phyloP scores from a whole-genome alignment of 257 asterid genomes.

The Nyctanthes arbortristis region DNA sequence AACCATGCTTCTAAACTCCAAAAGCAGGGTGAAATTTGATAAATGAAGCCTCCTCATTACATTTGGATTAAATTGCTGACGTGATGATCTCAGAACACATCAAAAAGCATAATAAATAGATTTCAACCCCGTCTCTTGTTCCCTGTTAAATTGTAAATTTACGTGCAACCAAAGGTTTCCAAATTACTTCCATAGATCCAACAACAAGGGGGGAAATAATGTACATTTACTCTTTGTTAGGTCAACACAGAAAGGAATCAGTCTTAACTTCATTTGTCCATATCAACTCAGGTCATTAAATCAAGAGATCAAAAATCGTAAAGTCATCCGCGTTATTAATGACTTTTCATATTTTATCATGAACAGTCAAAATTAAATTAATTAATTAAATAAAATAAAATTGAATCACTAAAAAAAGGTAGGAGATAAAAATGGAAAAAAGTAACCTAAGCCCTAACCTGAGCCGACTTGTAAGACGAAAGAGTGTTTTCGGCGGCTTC shows the following conservation, averaged over 20 bases:
- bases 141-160: not conserved
- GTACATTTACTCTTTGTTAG: not conserved
- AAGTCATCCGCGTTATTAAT: not conserved
- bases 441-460: not conserved
- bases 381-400: not conserved
- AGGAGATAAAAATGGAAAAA: too few relatives aligned
- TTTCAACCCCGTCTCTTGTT: not conserved
- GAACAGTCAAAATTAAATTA: not conserved
- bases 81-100: not conserved
- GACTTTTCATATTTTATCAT: not conserved
- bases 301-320: not conserved
- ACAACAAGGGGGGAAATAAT: not conserved
- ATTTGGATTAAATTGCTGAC: not conserved
- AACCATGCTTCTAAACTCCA: not conserved
- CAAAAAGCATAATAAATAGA: not conserved
- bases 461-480: constrained; percentile 5
- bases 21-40: not conserved
- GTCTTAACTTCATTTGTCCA: not conserved
- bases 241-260: not conserved
- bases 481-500: constrained; percentile 5
- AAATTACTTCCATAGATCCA: not conserved
- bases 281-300: not conserved
- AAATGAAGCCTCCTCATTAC: not conserved
- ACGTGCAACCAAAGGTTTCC: not conserved
- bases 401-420: not conserved